Evolutionary conservation across 2,329 filamentous ascomycete species (phyloP).

Genomic region (Calonectria pauciramosa): DNA sequence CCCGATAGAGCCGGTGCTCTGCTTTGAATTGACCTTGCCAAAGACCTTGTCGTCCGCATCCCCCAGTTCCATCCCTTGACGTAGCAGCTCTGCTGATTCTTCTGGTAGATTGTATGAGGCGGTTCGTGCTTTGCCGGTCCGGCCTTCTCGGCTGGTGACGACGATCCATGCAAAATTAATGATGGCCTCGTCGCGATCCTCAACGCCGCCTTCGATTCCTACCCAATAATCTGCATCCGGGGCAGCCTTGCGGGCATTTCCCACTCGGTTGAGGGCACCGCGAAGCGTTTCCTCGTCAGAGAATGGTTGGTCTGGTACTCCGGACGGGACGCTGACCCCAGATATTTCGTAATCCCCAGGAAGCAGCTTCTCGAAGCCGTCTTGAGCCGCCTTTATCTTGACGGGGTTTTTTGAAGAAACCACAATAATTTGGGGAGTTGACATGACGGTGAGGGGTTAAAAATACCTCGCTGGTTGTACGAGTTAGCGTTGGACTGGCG

Average conservation of each 20-base stretch:
- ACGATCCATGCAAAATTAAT: constrained; percentile 58
- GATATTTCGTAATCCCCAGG: constrained; percentile 45
- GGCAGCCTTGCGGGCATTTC: constrained; percentile 46
- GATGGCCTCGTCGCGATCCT: constrained; percentile 45
- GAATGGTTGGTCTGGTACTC: constrained; percentile 56
- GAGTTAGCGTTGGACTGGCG: background rate
- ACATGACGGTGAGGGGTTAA: background rate
- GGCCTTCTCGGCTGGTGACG: constrained; percentile 46
- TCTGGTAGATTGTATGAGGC: constrained; percentile 54
- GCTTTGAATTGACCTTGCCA: constrained; percentile 54
- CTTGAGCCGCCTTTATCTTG: constrained; percentile 53
- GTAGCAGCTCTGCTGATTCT: constrained; percentile 52
- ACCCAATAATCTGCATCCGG: constrained; percentile 56
- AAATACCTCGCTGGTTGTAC: background rate
- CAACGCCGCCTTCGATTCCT: constrained; percentile 58
- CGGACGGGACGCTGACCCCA: constrained; percentile 52
- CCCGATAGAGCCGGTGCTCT: constrained; percentile 55
- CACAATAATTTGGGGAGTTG: constrained; percentile 35
- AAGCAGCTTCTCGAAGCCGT: constrained; percentile 54
- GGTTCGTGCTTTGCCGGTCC: constrained; percentile 54
- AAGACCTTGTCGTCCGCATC: constrained; percentile 56
- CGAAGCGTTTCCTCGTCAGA: constrained; percentile 54
- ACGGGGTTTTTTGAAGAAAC: constrained; percentile 42
- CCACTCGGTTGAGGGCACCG: constrained; percentile 55
- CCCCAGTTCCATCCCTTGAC: constrained; percentile 55